These are phyloP conservation scores for Suhomyces sp. DNA, from an alignment of 805 yeast genomes.

Conservation along the genomic window DNA sequence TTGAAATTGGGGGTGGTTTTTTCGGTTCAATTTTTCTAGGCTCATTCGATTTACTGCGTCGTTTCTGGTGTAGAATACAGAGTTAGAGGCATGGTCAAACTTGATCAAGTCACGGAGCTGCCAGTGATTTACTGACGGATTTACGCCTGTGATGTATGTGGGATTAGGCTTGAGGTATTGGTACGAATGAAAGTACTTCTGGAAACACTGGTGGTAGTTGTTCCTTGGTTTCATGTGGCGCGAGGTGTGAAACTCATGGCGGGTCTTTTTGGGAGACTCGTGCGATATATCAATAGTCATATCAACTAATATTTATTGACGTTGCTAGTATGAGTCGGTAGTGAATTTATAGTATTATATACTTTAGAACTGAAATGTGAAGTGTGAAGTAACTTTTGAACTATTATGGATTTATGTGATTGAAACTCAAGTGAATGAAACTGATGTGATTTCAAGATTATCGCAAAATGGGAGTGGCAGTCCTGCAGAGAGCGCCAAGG, in stretches of 20 bases:
- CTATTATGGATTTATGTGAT: too few species aligned
- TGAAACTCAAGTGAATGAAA: too few species aligned
- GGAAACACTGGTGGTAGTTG: conserved; percentile 31
- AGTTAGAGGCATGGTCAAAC: conserved; percentile 41
- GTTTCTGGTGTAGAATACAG: conserved; percentile 57
- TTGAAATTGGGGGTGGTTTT: too few species aligned
- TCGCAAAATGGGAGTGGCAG: not conserved
- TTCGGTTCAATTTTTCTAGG: not conserved
- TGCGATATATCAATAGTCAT: conserved; percentile 6
- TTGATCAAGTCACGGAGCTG: conserved; percentile 75
- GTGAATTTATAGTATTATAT: not conserved
- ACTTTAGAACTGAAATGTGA: too few species aligned
- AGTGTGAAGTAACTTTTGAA: too few species aligned
- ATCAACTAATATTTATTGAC: too few species aligned
- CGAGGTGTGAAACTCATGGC: not conserved
- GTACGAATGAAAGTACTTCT: conserved; percentile 41
- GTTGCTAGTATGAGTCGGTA: too few species aligned
- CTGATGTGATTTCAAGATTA: not conserved
- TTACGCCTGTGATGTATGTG: conserved; percentile 28
- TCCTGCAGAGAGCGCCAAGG: not conserved
- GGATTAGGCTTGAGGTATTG: conserved; percentile 37
- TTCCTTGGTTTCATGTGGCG: conserved; percentile 1
- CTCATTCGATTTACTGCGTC: conserved; percentile 40
- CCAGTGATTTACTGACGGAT: conserved; percentile 57
- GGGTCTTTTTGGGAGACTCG: not conserved